These are phyloP conservation scores for Acacia crassicarpa DNA, from an alignment of 306 rosid genomes.

Conservation along the genomic window DNA sequence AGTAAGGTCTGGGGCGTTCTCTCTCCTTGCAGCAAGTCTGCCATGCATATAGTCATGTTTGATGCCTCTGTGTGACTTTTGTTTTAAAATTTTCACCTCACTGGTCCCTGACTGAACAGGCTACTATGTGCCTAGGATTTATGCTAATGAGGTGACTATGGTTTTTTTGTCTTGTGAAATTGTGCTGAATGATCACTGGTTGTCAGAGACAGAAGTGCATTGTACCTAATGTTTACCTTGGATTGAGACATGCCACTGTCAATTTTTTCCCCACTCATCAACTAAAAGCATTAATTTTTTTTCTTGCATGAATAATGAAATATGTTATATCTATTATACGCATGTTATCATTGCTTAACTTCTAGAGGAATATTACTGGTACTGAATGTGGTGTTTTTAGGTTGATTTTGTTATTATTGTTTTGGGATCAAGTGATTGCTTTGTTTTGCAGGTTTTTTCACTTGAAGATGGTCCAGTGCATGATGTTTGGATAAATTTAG, in stretches of 20 bases:
- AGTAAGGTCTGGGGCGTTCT: neutral
- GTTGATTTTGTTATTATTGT: constrained; percentile 14
- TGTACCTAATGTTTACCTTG: neutral
- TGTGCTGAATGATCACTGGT: neutral
- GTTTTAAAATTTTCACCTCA: neutral
- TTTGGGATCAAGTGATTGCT: constrained; percentile 18
- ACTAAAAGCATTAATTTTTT: neutral
- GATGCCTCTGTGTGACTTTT: neutral
- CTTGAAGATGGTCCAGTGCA: constrained; percentile 78
- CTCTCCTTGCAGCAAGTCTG: neutral
- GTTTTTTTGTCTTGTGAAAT: neutral
- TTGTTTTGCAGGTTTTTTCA: constrained; percentile 73
- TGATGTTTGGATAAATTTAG: constrained; percentile 66
- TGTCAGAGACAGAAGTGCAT: neutral
- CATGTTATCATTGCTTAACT: neutral
- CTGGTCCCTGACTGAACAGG: neutral
- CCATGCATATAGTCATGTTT: neutral
- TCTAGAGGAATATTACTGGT: neutral
- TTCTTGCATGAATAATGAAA: neutral
- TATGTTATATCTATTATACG: neutral
- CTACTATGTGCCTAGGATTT: neutral
- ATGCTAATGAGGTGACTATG: neutral
- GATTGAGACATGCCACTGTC: neutral
- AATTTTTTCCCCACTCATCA: neutral
- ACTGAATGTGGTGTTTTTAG: neutral